Percentiles rank a stretch among this genome's conserved stretches.
These are phyloP conservation scores for Apiospora malaysiana DNA, from an alignment of 2,329 filamentous ascomycete species.

Conservation along the genomic window DNA sequence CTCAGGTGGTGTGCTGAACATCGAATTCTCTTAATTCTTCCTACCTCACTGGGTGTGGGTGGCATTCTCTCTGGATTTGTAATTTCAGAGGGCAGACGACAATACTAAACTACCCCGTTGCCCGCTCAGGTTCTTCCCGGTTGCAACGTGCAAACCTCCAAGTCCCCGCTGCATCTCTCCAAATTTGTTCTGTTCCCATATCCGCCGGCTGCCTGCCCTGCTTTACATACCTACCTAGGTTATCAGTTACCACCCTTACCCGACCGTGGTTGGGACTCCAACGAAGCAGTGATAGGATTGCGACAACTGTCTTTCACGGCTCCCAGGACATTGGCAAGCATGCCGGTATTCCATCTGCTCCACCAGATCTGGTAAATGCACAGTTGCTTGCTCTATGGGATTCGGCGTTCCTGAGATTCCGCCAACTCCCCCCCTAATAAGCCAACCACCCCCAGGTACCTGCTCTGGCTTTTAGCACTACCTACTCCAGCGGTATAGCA, in stretches of 20 bases:
- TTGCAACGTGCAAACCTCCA: not conserved
- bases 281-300: not conserved
- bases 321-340: not conserved
- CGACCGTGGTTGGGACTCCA: not conserved
- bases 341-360: not conserved
- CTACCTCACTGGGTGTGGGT: not conserved
- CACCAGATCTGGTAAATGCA: not conserved
- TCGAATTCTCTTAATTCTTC: not conserved
- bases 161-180: not conserved
- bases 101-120: not conserved
- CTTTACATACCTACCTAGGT: not conserved
- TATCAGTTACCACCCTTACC: not conserved
- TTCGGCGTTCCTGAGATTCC: not conserved
- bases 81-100: slow-evolving; percentile 3
- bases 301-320: not conserved
- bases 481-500: not conserved
- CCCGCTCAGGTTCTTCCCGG: not conserved
- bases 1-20: not conserved
- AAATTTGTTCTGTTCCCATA: not conserved
- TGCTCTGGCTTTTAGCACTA: not conserved
- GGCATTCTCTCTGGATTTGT: slow-evolving; percentile 5
- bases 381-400: not conserved
- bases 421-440: not conserved
- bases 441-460: not conserved
- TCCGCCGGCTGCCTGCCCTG: not conserved